These are phyloP conservation scores for Apiospora malaysiana DNA, from an alignment of 2,329 filamentous ascomycete genomes.

Conservation along the genomic window DNA sequence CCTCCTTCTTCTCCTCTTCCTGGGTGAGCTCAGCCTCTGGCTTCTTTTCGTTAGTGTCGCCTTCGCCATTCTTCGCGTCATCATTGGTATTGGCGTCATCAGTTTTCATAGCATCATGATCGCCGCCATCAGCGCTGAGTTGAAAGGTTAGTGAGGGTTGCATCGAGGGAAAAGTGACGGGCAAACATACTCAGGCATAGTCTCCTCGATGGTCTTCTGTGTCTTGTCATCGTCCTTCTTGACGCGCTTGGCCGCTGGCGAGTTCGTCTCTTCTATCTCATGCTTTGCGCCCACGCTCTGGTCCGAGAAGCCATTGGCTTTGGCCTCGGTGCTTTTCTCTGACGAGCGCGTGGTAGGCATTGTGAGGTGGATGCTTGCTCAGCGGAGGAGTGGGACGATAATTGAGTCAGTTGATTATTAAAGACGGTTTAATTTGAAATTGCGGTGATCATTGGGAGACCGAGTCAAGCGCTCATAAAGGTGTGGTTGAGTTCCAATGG, in stretches of 20 bases:
- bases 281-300: slow-evolving; percentile 42
- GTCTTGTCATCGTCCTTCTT: slow-evolving; percentile 43
- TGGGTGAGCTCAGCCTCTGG: background rate
- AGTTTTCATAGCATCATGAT: slow-evolving; percentile 16
- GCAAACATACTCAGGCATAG: slow-evolving; percentile 41
- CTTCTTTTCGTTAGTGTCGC: background rate
- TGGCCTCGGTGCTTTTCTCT: slow-evolving; percentile 63
- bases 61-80: slow-evolving; percentile 44
- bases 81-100: slow-evolving; percentile 42
- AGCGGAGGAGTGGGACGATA: background rate
- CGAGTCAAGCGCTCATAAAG: background rate
- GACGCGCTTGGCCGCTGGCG: slow-evolving; percentile 48
- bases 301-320: slow-evolving; percentile 15
- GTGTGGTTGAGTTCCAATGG: background rate
- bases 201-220: slow-evolving; percentile 61
- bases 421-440: background rate
- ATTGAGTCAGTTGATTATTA: background rate
- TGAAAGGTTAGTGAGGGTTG: background rate
- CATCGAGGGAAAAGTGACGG: too few species aligned
- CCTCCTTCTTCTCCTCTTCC: background rate
- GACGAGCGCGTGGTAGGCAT: slow-evolving; percentile 5
- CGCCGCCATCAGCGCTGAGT: background rate
- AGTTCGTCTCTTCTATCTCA: slow-evolving; percentile 37
- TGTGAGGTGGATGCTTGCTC: background rate
- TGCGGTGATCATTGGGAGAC: background rate